Percentiles rank a stretch among this genome's conserved stretches.
phyloP scores from a whole-genome alignment of 352 stramenopile species.

The Globisporangium recalcitrans region DNA sequence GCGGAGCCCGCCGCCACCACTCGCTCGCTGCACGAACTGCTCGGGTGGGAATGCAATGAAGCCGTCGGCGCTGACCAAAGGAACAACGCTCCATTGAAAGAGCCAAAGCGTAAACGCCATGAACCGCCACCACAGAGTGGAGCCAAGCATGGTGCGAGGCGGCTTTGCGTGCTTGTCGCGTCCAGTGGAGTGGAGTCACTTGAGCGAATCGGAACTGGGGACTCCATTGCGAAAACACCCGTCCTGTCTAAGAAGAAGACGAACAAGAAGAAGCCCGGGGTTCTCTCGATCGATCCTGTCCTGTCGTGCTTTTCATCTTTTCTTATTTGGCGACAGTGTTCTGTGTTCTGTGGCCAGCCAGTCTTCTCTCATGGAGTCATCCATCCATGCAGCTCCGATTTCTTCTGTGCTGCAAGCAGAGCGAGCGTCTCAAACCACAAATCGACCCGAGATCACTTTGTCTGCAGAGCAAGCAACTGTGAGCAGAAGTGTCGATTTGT shows the following conservation, averaged over 20 bases:
- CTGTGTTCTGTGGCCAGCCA: too few relatives aligned
- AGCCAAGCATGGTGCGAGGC: not conserved
- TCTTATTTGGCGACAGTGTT: not conserved
- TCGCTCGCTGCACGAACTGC: constrained; percentile 7
- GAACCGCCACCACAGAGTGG: not conserved
- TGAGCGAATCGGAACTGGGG: not conserved
- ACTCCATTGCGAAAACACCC: too few relatives aligned
- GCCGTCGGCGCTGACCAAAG: not conserved
- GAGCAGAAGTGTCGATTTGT: too few relatives aligned
- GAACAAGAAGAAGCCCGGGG: not conserved
- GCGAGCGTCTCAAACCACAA: not conserved
- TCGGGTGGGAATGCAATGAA: constrained; percentile 18
- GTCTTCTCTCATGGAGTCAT: not conserved
- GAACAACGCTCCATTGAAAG: too few relatives aligned
- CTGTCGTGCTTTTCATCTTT: not conserved
- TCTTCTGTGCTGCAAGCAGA: too few relatives aligned
- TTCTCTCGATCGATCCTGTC: not conserved
- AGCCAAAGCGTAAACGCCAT: not conserved
- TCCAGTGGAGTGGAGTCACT: too few relatives aligned
- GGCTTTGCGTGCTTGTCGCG: not conserved
- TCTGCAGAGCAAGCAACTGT: too few relatives aligned
- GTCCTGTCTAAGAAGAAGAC: not conserved
- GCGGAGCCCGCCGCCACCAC: not conserved
- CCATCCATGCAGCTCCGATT: too few relatives aligned
- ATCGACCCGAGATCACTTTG: too few relatives aligned